A percentile compares a stretch with the other conserved stretches of the same genome.
These are phyloP conservation scores for Hordeum marinum DNA, from an alignment of 176 grass and related monocot genomes.

Conservation along the genomic window DNA sequence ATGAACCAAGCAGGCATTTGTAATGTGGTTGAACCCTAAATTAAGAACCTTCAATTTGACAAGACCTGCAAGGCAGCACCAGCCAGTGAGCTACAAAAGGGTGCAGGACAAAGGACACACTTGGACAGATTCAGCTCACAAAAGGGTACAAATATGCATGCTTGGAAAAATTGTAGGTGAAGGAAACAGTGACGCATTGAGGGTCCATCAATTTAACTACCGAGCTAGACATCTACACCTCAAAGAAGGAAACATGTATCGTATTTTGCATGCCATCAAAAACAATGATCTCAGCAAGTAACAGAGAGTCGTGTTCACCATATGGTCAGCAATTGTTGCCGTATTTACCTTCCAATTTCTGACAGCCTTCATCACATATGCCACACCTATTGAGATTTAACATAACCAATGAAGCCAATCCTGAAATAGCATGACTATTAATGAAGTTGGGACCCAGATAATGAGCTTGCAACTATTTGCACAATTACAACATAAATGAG, in stretches of 20 bases:
- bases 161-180: background rate
- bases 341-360: constrained; percentile 70
- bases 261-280: background rate
- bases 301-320: background rate
- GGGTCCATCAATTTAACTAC: background rate
- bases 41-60: constrained; percentile 65
- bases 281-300: background rate
- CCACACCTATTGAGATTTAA: constrained; percentile 81
- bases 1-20: constrained; percentile 75
- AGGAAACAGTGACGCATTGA: background rate
- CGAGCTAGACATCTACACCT: background rate
- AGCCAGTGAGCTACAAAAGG: background rate
- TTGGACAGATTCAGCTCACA: background rate
- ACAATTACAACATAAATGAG: background rate
- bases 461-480: constrained; percentile 8
- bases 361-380: constrained; percentile 75
- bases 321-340: background rate
- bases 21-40: constrained; percentile 91
- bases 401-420: constrained; percentile 56
- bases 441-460: background rate
- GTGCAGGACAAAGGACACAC: background rate
- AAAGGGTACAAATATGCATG: background rate
- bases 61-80: constrained; percentile 36
- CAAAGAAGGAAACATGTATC: background rate
- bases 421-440: constrained; percentile 45